A percentile compares a stretch with the other conserved stretches of the same genome.
phyloP scores from a whole-genome alignment of 371 early-diverging fungal genomes.

The Smittium mucronatum region DNA sequence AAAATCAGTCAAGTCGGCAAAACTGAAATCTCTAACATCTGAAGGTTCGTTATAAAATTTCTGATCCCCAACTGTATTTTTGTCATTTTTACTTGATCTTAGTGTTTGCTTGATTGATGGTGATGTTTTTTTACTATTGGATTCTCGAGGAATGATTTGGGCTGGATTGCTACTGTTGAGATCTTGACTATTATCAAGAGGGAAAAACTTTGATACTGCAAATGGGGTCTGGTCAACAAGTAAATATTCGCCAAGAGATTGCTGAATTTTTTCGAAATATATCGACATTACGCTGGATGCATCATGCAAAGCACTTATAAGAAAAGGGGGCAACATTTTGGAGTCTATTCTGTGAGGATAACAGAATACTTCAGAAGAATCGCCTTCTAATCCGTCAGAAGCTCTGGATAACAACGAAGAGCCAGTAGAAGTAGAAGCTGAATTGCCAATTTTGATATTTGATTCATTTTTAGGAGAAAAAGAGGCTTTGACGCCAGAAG shows the following conservation, averaged over 20 bases:
- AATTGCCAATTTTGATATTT: too few species aligned
- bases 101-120: background rate
- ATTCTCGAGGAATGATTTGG: background rate
- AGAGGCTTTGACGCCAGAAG: too few species aligned
- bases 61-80: background rate
- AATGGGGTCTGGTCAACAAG: slow-evolving; percentile 29
- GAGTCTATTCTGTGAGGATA: slow-evolving; percentile 12
- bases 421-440: background rate
- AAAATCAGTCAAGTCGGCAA: background rate
- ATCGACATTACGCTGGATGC: slow-evolving; percentile 14
- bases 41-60: background rate
- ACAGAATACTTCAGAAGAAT: background rate
- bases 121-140: background rate
- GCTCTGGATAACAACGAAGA: background rate
- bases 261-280: slow-evolving; percentile 25
- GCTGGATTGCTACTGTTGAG: background rate
- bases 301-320: slow-evolving; percentile 19
- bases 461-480: too few species aligned
- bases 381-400: too few species aligned
- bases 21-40: background rate
- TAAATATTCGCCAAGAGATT: slow-evolving; percentile 25
- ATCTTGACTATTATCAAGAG: background rate
- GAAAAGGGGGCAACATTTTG: slow-evolving; percentile 18
- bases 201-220: slow-evolving; percentile 17
- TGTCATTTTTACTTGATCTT: background rate